phyloP scores from a whole-genome alignment of 1,139 yeast genomes.

The Ogataea hybrid region DNA sequence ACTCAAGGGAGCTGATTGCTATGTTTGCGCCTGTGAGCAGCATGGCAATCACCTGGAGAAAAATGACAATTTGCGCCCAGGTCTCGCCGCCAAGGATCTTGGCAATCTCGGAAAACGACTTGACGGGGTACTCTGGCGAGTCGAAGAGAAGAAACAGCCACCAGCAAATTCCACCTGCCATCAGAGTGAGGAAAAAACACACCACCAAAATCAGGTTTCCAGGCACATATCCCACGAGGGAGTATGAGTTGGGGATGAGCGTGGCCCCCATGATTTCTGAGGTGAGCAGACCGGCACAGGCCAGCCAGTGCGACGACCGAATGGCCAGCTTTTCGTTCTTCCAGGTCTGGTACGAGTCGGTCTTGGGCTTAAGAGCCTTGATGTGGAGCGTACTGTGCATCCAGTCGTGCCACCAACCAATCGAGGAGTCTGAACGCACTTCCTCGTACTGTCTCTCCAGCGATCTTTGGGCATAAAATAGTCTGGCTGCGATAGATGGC shows the following conservation, averaged over 20 bases:
- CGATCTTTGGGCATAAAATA: constrained; percentile 24
- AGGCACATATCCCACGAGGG: constrained; percentile 43
- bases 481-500: constrained; percentile 14
- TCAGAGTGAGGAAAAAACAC: constrained; percentile 40
- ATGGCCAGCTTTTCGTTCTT: constrained; percentile 14
- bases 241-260: constrained; percentile 43
- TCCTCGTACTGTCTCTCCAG: constrained; percentile 19
- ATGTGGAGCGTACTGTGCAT: constrained; percentile 6
- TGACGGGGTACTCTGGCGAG: constrained; percentile 42
- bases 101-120: constrained; percentile 41
- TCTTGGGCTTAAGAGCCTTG: not conserved
- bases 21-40: constrained; percentile 41
- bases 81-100: constrained; percentile 36
- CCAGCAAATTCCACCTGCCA: constrained; percentile 30
- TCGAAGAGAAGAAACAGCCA: constrained; percentile 33
- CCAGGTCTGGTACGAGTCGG: constrained; percentile 18
- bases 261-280: constrained; percentile 48
- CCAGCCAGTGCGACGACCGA: constrained; percentile 25
- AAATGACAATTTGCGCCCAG: constrained; percentile 34
- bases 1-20: constrained; percentile 39
- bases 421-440: constrained; percentile 2
- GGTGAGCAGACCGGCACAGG: constrained; percentile 44
- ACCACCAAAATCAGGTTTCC: constrained; percentile 38
- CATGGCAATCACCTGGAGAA: constrained; percentile 40
- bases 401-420: constrained; percentile 8